Conservation (phyloP, 495 filamentous ascomycete genomes). For the Baudoinia panamericana region DNA sequence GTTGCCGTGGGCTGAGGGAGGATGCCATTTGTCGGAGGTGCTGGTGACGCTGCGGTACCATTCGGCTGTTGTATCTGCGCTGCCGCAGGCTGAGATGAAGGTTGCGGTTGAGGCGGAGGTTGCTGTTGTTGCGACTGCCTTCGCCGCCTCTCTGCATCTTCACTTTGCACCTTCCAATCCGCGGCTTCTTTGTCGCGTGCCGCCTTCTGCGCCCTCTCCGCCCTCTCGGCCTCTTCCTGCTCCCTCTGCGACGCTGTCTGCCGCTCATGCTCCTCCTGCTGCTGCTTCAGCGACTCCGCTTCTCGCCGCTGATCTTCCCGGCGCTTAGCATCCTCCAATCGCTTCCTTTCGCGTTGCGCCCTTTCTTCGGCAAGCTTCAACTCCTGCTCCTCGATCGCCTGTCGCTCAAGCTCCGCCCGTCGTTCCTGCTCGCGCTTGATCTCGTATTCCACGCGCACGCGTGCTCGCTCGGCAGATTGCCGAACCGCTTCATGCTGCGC, state of each 20-base stretch:
- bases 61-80: not conserved
- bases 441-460: constrained; percentile 17
- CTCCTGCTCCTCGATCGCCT: constrained; percentile 12
- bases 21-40: not conserved
- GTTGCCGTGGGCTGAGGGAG: not conserved
- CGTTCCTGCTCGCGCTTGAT: constrained; percentile 18
- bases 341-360: constrained; percentile 6
- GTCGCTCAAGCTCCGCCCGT: constrained; percentile 21
- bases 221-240: constrained; percentile 10
- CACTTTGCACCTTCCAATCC: constrained; percentile 19
- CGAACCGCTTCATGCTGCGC: constrained; percentile 21
- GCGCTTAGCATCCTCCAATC: constrained; percentile 7
- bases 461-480: constrained; percentile 17
- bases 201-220: not conserved
- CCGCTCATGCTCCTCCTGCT: constrained; percentile 15
- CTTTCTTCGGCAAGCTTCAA: constrained; percentile 12
- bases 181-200: constrained; percentile 16
- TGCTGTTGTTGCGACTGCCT: constrained; percentile 10
- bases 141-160: constrained; percentile 20
- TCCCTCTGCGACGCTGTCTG: constrained; percentile 4
- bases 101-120: constrained; percentile 13
- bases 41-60: constrained; percentile 1
- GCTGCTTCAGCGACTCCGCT: constrained; percentile 15
- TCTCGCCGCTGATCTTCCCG: constrained; percentile 13
- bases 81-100: constrained; percentile 1